A percentile compares a stretch with the other conserved stretches of the same genome.
phyloP scores from a whole-genome alignment of 2,329 filamentous ascomycete species.

The Aspergillus felis region DNA sequence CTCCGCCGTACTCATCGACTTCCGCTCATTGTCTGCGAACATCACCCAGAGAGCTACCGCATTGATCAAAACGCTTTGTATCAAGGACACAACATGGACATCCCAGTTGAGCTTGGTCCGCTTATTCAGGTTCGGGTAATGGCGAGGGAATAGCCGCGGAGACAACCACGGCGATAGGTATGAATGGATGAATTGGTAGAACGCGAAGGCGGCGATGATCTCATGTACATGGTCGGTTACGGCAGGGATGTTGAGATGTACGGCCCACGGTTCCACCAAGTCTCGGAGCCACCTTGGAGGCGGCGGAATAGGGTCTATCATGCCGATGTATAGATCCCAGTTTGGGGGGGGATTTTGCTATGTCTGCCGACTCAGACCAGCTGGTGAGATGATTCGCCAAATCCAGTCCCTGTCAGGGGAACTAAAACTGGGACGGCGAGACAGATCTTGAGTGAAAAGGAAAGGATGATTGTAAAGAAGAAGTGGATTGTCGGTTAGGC shows the following conservation, averaged over 20 bases:
- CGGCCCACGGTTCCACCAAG: conserved; percentile 48
- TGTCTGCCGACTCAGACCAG: conserved; percentile 5
- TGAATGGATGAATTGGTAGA: conserved; percentile 55
- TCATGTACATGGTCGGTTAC: conserved; percentile 61
- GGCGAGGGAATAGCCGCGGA: conserved; percentile 49
- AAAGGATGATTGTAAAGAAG: background rate
- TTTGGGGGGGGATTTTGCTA: conserved; percentile 2
- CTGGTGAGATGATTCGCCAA: background rate
- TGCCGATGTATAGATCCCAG: conserved; percentile 22
- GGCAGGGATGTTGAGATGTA: conserved; percentile 50
- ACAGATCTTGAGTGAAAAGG: background rate
- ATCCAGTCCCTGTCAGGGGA: background rate
- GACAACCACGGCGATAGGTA: conserved; percentile 55
- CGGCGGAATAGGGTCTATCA: conserved; percentile 45
- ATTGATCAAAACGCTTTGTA: conserved; percentile 57
- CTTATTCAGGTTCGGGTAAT: conserved; percentile 51
- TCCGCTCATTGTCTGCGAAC: conserved; percentile 52
- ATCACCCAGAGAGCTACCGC: conserved; percentile 56
- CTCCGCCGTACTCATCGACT: conserved; percentile 49
- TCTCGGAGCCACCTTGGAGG: conserved; percentile 51
- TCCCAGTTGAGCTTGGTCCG: conserved; percentile 64
- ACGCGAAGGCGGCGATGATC: conserved; percentile 51
- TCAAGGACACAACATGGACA: conserved; percentile 61
- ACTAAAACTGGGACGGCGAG: background rate
- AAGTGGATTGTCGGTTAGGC: conserved; percentile 1